A percentile compares a stretch with the other conserved stretches of the same genome.
Evolutionary conservation across 768 basidiomycete species (phyloP).

Genomic region (Sistotremastrum niveocremeum): DNA sequence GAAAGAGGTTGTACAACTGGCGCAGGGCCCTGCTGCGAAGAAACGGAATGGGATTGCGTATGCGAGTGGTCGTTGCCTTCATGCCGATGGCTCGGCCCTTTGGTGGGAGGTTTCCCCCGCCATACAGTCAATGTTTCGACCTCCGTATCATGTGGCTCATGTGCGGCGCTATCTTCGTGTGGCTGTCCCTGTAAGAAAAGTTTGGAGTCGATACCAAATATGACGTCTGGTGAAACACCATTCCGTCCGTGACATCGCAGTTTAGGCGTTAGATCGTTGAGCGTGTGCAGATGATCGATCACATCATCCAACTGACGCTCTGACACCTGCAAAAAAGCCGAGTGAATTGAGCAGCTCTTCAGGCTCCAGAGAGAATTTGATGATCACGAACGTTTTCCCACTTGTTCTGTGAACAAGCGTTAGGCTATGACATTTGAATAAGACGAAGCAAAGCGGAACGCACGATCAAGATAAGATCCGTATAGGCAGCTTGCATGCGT

Average conservation of each 20-base stretch:
- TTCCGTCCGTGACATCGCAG: constrained; percentile 49
- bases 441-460: constrained; percentile 15
- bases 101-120: constrained; percentile 20
- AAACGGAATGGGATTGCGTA: constrained; percentile 1
- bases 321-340: constrained; percentile 18
- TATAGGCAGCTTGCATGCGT: constrained; percentile 91
- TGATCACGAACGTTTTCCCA: constrained; percentile 52
- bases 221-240: constrained; percentile 62
- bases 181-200: constrained; percentile 33
- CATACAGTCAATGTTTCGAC: constrained; percentile 68
- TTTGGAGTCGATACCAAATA: constrained; percentile 86
- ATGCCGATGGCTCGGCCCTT: constrained; percentile 2
- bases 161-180: constrained; percentile 6
- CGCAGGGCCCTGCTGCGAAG: not conserved
- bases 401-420: constrained; percentile 49
- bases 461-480: constrained; percentile 79
- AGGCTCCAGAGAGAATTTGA: not conserved
- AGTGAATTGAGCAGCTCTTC: not conserved
- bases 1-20: not conserved
- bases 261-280: constrained; percentile 86
- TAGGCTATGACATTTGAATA: constrained; percentile 1
- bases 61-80: constrained; percentile 11
- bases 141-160: constrained; percentile 55
- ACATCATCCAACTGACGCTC: constrained; percentile 72
- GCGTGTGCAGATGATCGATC: constrained; percentile 73